phyloP scores from a whole-genome alignment of 305 asterid genomes.

The Stenogyne calaminthoides region DNA sequence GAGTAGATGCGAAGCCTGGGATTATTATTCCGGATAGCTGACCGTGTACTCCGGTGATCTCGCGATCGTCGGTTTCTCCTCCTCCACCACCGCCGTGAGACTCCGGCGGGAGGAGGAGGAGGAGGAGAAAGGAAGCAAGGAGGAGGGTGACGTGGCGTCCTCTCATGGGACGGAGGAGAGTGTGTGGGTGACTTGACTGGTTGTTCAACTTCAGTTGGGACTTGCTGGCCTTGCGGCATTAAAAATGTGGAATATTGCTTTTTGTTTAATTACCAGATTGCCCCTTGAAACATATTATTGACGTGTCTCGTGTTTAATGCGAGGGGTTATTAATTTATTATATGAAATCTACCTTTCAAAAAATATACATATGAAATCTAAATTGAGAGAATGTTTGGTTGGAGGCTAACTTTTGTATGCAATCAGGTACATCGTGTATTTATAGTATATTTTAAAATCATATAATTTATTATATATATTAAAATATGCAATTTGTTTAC shows the following conservation, averaged over 20 bases:
- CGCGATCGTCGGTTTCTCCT: slow-evolving; percentile 39
- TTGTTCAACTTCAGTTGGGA: slow-evolving; percentile 28
- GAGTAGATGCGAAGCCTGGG: slow-evolving; percentile 98
- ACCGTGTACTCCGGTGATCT: slow-evolving; percentile 48
- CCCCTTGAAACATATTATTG: neutral
- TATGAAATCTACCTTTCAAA: no score
- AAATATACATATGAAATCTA: no score
- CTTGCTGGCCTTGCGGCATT: slow-evolving; percentile 14
- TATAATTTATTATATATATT: no score
- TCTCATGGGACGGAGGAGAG: slow-evolving; percentile 49
- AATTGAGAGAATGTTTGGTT: no score
- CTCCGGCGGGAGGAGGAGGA: slow-evolving; percentile 42
- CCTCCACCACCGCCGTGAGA: slow-evolving; percentile 38
- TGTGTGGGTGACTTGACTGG: slow-evolving; percentile 30
- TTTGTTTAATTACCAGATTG: slow-evolving; percentile 16
- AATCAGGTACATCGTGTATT: no score
- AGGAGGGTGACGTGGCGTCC: slow-evolving; percentile 47
- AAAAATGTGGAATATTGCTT: neutral
- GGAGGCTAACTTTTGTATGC: no score
- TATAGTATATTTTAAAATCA: no score
- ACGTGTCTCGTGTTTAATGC: no score
- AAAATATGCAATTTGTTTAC: no score
- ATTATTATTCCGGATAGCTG: slow-evolving; percentile 87
- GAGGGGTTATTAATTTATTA: no score
- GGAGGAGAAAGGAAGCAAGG: slow-evolving; percentile 42